Evolutionary conservation across 2,329 filamentous ascomycete genomes (phyloP).

Genomic region (Fusarium devonianum): DNA sequence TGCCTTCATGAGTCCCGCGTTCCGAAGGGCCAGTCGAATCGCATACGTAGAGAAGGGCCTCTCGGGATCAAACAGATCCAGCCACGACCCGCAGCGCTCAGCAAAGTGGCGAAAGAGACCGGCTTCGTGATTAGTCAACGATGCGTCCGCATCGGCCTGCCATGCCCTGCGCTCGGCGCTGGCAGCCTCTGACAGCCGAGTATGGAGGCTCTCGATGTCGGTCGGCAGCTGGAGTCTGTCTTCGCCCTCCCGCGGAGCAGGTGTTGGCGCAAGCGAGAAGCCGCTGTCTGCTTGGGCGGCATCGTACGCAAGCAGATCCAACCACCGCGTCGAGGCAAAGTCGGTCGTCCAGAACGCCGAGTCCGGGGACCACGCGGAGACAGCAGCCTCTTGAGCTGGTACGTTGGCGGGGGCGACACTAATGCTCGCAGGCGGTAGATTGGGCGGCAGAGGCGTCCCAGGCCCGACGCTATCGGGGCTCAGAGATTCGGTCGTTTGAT

Average conservation of each 20-base stretch:
- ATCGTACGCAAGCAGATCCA: constrained; percentile 17
- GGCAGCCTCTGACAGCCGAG: constrained; percentile 9
- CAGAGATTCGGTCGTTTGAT: too few relatives aligned
- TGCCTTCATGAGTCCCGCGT: constrained; percentile 18
- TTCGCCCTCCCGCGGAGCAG: constrained; percentile 5
- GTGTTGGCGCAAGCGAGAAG: constrained; percentile 18
- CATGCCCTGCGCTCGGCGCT: constrained; percentile 6
- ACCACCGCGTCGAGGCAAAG: constrained; percentile 14
- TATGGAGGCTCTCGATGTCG: constrained; percentile 9
- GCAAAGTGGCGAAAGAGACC: constrained; percentile 18
- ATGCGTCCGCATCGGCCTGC: constrained; percentile 12
- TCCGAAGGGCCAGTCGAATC: constrained; percentile 13
- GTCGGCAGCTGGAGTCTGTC: constrained; percentile 6
- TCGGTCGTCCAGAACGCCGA: neutral
- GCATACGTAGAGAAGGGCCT: constrained; percentile 16
- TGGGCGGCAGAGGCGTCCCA: too few relatives aligned
- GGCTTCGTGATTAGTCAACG: constrained; percentile 11
- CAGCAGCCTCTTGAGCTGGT: neutral
- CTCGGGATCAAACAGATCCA: constrained; percentile 11
- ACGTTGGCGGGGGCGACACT: neutral
- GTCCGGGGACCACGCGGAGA: neutral
- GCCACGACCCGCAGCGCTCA: constrained; percentile 11
- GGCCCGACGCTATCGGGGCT: too few relatives aligned
- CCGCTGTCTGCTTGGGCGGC: constrained; percentile 16
- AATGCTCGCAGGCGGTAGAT: too few relatives aligned